A percentile compares a stretch with the other conserved stretches of the same genome.
These are phyloP conservation scores for Ajuga chamaepitys DNA, from an alignment of 257 asterid species.

Conservation along the genomic window DNA sequence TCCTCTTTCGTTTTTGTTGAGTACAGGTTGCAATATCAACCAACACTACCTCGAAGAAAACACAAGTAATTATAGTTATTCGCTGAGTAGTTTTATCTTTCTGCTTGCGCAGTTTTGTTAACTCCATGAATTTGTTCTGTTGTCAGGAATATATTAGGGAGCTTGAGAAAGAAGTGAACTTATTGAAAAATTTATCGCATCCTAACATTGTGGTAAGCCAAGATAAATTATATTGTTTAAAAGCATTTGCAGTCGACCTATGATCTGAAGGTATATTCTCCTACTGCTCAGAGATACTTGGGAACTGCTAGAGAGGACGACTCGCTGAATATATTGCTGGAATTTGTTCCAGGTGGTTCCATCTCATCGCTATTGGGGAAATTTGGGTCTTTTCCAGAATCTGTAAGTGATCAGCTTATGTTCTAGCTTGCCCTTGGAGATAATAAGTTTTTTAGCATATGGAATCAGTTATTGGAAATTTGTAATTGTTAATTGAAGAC, in stretches of 20 bases:
- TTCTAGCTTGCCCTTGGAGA: neutral
- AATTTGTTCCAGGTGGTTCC: constrained; percentile 93
- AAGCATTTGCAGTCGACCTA: neutral
- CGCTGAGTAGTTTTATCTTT: constrained; percentile 5
- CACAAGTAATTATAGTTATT: constrained; percentile 45
- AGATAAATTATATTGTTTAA: neutral
- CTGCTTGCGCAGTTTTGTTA: neutral
- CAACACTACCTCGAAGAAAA: constrained; percentile 55
- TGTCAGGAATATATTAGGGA: constrained; percentile 69
- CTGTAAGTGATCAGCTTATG: constrained; percentile 49
- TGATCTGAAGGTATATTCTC: constrained; percentile 7
- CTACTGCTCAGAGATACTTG: constrained; percentile 66
- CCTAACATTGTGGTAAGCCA: constrained; percentile 79
- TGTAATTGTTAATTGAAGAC: neutral
- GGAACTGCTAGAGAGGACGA: constrained; percentile 85
- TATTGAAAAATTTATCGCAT: constrained; percentile 79
- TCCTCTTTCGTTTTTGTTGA: neutral
- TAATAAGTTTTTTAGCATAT: neutral
- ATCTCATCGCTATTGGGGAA: constrained; percentile 88
- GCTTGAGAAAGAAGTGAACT: constrained; percentile 88
- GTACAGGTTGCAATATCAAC: constrained; percentile 71
- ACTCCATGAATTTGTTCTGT: neutral
- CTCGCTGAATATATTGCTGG: constrained; percentile 75
- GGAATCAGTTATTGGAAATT: neutral
- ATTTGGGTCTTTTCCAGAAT: constrained; percentile 87